Evolutionary conservation across 2,329 filamentous ascomycete genomes (phyloP).

Genomic region (Claviceps fusiformis): DNA sequence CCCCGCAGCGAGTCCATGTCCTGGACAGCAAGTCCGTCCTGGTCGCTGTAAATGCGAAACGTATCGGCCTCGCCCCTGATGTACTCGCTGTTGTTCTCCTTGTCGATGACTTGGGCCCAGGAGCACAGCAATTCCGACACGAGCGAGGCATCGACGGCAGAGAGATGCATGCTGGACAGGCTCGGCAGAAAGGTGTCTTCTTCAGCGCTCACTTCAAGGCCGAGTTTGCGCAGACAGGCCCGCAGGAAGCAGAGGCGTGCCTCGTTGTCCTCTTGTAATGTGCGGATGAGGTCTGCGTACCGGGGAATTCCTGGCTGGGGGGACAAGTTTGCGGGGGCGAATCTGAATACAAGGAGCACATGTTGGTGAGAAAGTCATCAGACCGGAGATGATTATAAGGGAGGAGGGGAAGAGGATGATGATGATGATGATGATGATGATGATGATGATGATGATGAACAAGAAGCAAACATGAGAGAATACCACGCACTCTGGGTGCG

Average conservation of each 20-base stretch:
- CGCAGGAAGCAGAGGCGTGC: conserved; percentile 63
- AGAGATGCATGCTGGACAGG: conserved; percentile 72
- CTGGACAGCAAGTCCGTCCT: conserved; percentile 44
- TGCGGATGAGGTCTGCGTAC: conserved; percentile 57
- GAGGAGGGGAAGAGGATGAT: background rate
- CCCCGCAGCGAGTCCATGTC: conserved; percentile 33
- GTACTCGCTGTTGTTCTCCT: conserved; percentile 52
- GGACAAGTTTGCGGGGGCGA: conserved; percentile 65
- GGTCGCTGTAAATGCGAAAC: conserved; percentile 61
- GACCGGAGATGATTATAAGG: background rate
- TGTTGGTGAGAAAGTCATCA: background rate
- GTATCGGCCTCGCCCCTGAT: conserved; percentile 73
- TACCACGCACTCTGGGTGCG: conserved; percentile 67
- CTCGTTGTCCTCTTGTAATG: conserved; percentile 54
- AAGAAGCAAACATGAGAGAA: background rate
- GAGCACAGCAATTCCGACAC: conserved; percentile 54
- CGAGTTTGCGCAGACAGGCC: conserved; percentile 66
- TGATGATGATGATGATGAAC: background rate
- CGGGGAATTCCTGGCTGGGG: conserved; percentile 51
- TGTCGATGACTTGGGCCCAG: conserved; percentile 54
- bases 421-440: background rate
- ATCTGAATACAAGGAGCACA: conserved; percentile 37
- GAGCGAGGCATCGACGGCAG: conserved; percentile 49
- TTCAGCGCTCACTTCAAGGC: conserved; percentile 60
- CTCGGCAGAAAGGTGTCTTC: conserved; percentile 56